Evolutionary conservation across 805 yeast genomes (phyloP), one percentile per base, ranked within the genome.

Genomic region (Jamesozyma lodderae): DNA sequence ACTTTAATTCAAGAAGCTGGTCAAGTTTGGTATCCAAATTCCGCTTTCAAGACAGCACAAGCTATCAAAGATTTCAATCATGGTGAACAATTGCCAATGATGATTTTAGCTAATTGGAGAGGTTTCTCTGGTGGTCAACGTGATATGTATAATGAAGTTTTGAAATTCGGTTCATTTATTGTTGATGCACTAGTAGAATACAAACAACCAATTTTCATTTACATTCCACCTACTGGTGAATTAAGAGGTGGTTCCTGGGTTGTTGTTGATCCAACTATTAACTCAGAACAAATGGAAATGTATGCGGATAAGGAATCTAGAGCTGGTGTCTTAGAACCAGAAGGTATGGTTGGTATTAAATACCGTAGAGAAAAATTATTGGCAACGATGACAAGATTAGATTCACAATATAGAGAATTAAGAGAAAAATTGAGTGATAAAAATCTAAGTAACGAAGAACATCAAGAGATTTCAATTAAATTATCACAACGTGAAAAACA

Each of bases 201-300:
- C 75, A 85, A 85, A 62, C 98, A 92, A 66, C 99, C 99, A 43
- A 82, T 92, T 49, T 81, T 92, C 68, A 86, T 92, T 19, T 92
- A 92, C 66, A 90, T 92, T 62, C 98, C 99, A 37, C 99, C 99
- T 42, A 77, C 82, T 49, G 98, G 97, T 63, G 99, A 92, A 67
- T 74, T 92, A 51, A 83, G 99, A 75, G 99, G 99, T 71, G 99
- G 99, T 62, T 90, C 98, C 19, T 92, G 99, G 99, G 99, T 94
- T 40, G 99, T 92, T 51, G 96, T 92, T 60, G 99, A 92, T 66
- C 96, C 98, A 47, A 85, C 96, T 36, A 92, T 92, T 68, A 92
- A 94, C 64, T 65, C 82, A 33, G 96, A 88, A 46, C 85, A 85
- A 84, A 94, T 92, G 96, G 99, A 92, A 69, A 90, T 92, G 96